A percentile compares a stretch with the other conserved stretches of the same genome.
Conservation (phyloP, 495 filamentous ascomycete species). For the Hamigera avellanea region DNA sequence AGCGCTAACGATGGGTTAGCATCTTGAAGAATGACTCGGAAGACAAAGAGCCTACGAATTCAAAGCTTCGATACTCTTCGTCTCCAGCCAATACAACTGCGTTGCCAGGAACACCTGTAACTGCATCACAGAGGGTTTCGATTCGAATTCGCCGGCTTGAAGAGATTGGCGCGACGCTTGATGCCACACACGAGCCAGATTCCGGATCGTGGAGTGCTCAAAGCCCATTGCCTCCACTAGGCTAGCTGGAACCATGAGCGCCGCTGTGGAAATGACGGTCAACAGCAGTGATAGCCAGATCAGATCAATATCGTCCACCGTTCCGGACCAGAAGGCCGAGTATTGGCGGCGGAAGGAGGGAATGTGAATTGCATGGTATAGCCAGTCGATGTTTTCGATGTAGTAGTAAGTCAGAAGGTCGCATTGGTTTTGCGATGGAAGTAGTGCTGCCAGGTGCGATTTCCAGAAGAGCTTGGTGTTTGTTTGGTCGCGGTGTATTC, state of each 20-base stretch:
- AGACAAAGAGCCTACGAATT: too few relatives aligned
- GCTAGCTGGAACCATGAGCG: conserved; percentile 2
- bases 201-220: too few relatives aligned
- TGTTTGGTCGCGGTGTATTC: background rate
- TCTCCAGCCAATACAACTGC: too few relatives aligned
- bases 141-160: too few relatives aligned
- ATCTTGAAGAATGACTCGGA: too few relatives aligned
- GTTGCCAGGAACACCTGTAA: too few relatives aligned
- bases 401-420: conserved; percentile 2
- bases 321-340: conserved; percentile 1
- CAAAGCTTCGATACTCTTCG: too few relatives aligned
- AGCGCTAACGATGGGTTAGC: too few relatives aligned
- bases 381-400: conserved; percentile 5
- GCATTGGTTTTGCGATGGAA: conserved; percentile 2
- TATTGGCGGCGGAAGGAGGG: conserved; percentile 3
- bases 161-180: too few relatives aligned
- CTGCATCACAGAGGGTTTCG: too few relatives aligned
- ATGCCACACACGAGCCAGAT: too few relatives aligned
- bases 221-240: too few relatives aligned
- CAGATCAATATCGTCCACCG: conserved; percentile 2
- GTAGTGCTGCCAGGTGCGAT: conserved; percentile 2
- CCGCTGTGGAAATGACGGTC: conserved; percentile 2
- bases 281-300: conserved; percentile 5
- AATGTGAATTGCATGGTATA: conserved; percentile 6
- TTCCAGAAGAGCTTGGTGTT: conserved; percentile 4